Evolutionary conservation across 2,329 filamentous ascomycete species (phyloP).

Genomic region (Blumeriella jaapii): DNA sequence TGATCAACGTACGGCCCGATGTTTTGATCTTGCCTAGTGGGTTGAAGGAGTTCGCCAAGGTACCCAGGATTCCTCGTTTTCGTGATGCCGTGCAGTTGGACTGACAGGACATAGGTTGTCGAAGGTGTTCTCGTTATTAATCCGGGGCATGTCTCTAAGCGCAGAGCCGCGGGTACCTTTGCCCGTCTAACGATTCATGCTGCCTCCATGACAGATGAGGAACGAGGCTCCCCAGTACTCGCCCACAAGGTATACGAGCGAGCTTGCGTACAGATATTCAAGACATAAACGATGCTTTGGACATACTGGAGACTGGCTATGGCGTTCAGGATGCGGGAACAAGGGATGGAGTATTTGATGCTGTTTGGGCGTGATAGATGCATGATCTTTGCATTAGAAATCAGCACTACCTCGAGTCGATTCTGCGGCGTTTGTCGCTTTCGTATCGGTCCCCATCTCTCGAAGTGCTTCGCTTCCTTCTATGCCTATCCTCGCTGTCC

Average conservation of each 20-base stretch:
- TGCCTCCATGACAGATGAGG: conserved; percentile 48
- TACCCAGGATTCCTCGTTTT: conserved; percentile 28
- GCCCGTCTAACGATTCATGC: conserved; percentile 66
- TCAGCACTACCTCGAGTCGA: conserved; percentile 31
- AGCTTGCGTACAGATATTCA: conserved; percentile 75
- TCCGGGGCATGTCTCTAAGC: conserved; percentile 77
- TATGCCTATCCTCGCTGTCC: conserved; percentile 35
- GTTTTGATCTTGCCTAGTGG: conserved; percentile 73
- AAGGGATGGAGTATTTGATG: conserved; percentile 6
- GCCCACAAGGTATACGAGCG: conserved; percentile 71
- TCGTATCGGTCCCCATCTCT: conserved; percentile 41
- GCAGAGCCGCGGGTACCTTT: conserved; percentile 74
- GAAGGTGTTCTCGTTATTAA: conserved; percentile 87
- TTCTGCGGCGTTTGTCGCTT: conserved; percentile 46
- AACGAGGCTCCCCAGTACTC: conserved; percentile 45
- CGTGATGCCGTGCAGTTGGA: background rate
- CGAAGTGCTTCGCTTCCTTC: conserved; percentile 47
- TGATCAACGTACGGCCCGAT: conserved; percentile 77
- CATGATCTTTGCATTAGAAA: conserved; percentile 10
- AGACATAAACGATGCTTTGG: conserved; percentile 41
- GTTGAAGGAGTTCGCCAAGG: conserved; percentile 79
- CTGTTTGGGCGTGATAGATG: conserved; percentile 1
- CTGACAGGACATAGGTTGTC: conserved; percentile 53
- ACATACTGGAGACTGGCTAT: conserved; percentile 1
- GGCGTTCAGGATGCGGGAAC: background rate